Evolutionary conservation across 805 yeast genomes (phyloP).

Genomic region (Ogataea siamensis): DNA sequence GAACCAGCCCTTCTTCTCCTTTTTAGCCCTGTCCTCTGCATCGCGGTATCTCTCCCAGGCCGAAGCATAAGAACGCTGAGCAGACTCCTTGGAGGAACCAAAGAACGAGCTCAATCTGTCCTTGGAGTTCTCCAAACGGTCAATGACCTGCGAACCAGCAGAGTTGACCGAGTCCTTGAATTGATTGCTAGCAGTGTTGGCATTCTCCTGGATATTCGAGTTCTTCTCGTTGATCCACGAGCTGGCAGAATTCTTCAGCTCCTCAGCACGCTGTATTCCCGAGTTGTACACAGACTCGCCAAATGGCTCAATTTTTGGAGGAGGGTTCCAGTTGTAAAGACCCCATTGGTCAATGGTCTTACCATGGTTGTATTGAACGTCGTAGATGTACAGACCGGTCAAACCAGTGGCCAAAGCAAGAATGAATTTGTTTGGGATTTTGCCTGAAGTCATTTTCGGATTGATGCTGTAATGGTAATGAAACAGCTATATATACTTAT

Average conservation of each 20-base stretch:
- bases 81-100: conserved; percentile 23
- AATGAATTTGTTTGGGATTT: conserved; percentile 21
- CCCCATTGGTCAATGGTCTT: conserved; percentile 26
- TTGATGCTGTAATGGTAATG: background rate
- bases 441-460: conserved; percentile 13
- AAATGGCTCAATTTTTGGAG: conserved; percentile 20
- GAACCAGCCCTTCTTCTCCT: conserved; percentile 37
- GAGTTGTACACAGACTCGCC: conserved; percentile 15
- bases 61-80: conserved; percentile 27
- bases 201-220: conserved; percentile 16
- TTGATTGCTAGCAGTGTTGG: conserved; percentile 11
- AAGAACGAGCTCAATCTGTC: conserved; percentile 17
- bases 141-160: conserved; percentile 17
- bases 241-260: conserved; percentile 20
- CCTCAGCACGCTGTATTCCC: conserved; percentile 23
- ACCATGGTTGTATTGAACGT: conserved; percentile 30
- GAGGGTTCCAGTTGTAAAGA: conserved; percentile 30
- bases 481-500: conserved; percentile 1
- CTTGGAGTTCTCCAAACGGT: conserved; percentile 15
- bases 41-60: conserved; percentile 31
- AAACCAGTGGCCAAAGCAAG: conserved; percentile 28
- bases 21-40: conserved; percentile 34
- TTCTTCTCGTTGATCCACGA: conserved; percentile 24
- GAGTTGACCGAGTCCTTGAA: conserved; percentile 15
- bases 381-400: conserved; percentile 29